Evolutionary conservation across 176 grass and related monocot genomes (phyloP).

Genomic region (Juncus inflexus): DNA sequence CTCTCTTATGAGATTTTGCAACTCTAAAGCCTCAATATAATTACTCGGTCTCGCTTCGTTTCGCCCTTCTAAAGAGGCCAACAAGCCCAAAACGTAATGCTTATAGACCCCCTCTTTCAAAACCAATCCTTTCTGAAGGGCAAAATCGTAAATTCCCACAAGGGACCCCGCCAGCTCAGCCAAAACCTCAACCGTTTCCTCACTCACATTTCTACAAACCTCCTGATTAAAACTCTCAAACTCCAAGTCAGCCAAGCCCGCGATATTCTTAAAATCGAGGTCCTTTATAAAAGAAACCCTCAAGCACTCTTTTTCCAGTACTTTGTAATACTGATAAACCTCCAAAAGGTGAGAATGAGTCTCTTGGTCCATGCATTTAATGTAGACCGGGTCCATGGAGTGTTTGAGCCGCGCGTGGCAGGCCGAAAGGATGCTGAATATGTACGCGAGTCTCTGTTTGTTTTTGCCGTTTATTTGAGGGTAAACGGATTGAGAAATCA

Average conservation of each 20-base stretch:
- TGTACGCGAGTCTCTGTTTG: slow-evolving; percentile 83
- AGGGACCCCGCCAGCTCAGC: slow-evolving; percentile 67
- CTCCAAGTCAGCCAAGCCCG: slow-evolving; percentile 76
- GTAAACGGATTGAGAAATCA: slow-evolving; percentile 74
- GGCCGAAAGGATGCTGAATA: slow-evolving; percentile 80
- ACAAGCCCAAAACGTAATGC: slow-evolving; percentile 67
- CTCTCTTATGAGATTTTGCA: slow-evolving; percentile 53
- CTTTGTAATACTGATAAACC: slow-evolving; percentile 78
- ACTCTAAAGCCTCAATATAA: slow-evolving; percentile 52
- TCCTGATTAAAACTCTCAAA: slow-evolving; percentile 97
- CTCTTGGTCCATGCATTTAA: slow-evolving; percentile 50
- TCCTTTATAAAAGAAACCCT: slow-evolving; percentile 70
- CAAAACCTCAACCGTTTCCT: slow-evolving; percentile 55
- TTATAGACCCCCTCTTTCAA: slow-evolving; percentile 78
- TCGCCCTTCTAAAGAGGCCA: slow-evolving; percentile 88
- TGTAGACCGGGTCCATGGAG: slow-evolving; percentile 39
- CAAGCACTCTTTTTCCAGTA: slow-evolving; percentile 84
- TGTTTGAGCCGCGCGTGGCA: slow-evolving; percentile 61
- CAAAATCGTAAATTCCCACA: slow-evolving; percentile 66
- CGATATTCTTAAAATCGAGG: slow-evolving; percentile 94
- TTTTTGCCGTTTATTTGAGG: slow-evolving; percentile 74
- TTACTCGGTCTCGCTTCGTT: slow-evolving; percentile 58
- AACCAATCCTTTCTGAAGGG: slow-evolving; percentile 70
- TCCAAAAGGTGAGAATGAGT: slow-evolving; percentile 73
- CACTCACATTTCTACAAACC: slow-evolving; percentile 78